A percentile compares a stretch with the other conserved stretches of the same genome.
These are phyloP conservation scores for Cryptococcus sp. DNA, from an alignment of 1,284 basidiomycete genomes.

Conservation along the genomic window DNA sequence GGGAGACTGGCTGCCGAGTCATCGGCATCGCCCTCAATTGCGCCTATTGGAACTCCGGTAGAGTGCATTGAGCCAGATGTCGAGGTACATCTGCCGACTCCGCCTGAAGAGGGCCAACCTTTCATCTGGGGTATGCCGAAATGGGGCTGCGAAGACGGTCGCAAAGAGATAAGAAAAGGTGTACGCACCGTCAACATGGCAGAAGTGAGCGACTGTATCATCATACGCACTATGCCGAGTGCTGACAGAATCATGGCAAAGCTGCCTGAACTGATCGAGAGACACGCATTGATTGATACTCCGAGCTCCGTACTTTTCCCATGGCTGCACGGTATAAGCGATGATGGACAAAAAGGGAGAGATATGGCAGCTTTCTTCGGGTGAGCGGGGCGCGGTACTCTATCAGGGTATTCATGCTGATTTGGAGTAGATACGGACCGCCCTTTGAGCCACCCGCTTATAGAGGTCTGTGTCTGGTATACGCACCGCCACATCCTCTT, in stretches of 20 bases:
- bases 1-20: not conserved
- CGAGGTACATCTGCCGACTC: conserved; percentile 13
- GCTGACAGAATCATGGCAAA: conserved; percentile 10
- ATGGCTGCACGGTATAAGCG: conserved; percentile 53
- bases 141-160: conserved; percentile 48
- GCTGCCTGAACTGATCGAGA: conserved; percentile 42
- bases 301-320: conserved; percentile 52
- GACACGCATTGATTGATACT: conserved; percentile 47
- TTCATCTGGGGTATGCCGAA: conserved; percentile 50
- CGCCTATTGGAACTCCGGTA: not conserved
- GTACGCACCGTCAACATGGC: conserved; percentile 47
- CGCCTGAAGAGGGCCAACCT: conserved; percentile 16
- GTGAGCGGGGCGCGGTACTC: conserved; percentile 14
- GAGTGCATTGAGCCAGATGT: conserved; percentile 3
- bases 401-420: conserved; percentile 2
- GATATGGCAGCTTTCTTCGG: conserved; percentile 53
- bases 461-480: conserved; percentile 47
- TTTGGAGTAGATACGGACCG: conserved; percentile 27
- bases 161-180: conserved; percentile 44
- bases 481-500: conserved; percentile 42
- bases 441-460: conserved; percentile 51
- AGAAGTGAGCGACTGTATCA: conserved; percentile 30
- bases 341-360: conserved; percentile 46
- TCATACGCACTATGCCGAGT: not conserved
- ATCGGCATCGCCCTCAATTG: not conserved